Conservation (phyloP, 2,329 filamentous ascomycete species). For the Penicillium capsulatum region DNA sequence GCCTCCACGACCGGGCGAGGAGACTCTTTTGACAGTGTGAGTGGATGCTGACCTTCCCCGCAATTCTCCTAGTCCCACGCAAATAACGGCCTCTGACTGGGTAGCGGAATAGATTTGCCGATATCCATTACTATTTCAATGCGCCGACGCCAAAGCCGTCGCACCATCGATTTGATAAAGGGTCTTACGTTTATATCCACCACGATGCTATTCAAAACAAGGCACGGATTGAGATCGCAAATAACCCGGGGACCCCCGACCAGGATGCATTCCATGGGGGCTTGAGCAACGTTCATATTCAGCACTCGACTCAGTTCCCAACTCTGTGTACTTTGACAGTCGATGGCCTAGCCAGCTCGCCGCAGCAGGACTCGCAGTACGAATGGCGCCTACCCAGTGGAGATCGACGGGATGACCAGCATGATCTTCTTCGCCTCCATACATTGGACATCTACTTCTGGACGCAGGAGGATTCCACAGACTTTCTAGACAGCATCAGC, state of each 20-base stretch:
- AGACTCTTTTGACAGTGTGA: conserved; percentile 46
- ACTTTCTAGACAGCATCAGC: conserved; percentile 49
- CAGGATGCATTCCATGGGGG: conserved; percentile 62
- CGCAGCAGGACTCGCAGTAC: conserved; percentile 29
- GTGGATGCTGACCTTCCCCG: conserved; percentile 24
- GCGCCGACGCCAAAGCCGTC: conserved; percentile 52
- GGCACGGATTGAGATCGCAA: conserved; percentile 59
- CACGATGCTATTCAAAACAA: conserved; percentile 52
- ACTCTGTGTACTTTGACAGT: conserved; percentile 56
- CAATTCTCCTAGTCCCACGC: conserved; percentile 2
- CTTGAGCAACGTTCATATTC: conserved; percentile 50
- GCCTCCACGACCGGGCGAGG: conserved; percentile 46
- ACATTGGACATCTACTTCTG: conserved; percentile 63
- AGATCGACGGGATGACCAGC: conserved; percentile 51
- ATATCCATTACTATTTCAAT: conserved; percentile 62
- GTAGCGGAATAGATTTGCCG: conserved; percentile 51
- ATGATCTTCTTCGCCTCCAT: conserved; percentile 52
- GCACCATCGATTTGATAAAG: conserved; percentile 61
- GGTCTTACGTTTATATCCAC: conserved; percentile 63
- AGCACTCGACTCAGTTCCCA: conserved; percentile 57
- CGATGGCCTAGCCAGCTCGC: conserved; percentile 37
- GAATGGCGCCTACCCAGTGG: conserved; percentile 57
- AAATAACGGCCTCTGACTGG: conserved; percentile 6
- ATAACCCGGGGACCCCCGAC: conserved; percentile 59
- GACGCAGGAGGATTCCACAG: conserved; percentile 55